These are phyloP conservation scores for Yarrowia hollandica DNA, from an alignment of 805 yeast genomes.

Conservation along the genomic window DNA sequence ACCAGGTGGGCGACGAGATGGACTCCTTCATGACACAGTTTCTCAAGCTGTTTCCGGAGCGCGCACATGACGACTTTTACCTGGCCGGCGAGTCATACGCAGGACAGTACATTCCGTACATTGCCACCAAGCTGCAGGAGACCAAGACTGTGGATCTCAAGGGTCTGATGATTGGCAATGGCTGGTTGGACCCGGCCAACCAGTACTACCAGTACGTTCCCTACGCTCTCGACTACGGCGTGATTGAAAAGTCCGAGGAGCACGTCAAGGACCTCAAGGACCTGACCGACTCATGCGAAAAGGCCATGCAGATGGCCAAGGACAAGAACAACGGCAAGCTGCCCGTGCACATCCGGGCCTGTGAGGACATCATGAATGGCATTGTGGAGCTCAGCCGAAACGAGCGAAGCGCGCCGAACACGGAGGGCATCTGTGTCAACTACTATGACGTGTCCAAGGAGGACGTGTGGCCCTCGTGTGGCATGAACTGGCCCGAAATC, in stretches of 20 bases:
- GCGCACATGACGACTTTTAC: slow-evolving; percentile 59
- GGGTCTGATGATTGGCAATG: slow-evolving; percentile 83
- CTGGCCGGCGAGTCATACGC: slow-evolving; percentile 96
- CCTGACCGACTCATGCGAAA: slow-evolving; percentile 36
- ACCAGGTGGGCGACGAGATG: slow-evolving; percentile 61
- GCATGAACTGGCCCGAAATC: slow-evolving; percentile 86
- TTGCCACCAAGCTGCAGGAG: slow-evolving; percentile 58
- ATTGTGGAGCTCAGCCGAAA: slow-evolving; percentile 40
- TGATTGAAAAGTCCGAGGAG: slow-evolving; percentile 46
- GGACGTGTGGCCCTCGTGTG: slow-evolving; percentile 83
- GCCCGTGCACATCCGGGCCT: slow-evolving; percentile 36
- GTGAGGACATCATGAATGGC: slow-evolving; percentile 47
- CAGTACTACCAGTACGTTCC: slow-evolving; percentile 83
- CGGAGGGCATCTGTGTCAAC: slow-evolving; percentile 61
- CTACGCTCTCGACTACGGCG: slow-evolving; percentile 58
- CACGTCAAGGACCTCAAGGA: slow-evolving; percentile 34
- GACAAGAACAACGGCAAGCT: slow-evolving; percentile 31
- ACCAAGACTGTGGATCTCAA: slow-evolving; percentile 48
- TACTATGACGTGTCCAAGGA: slow-evolving; percentile 74
- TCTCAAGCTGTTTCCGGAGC: slow-evolving; percentile 72
- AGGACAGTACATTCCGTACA: slow-evolving; percentile 92
- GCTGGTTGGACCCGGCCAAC: slow-evolving; percentile 86
- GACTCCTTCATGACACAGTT: slow-evolving; percentile 64
- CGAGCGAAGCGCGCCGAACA: slow-evolving; percentile 31
- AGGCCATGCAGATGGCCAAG: slow-evolving; percentile 35